These are phyloP conservation scores for Hanseniaspora taiwanica DNA, from an alignment of 805 yeast species.

Conservation along the genomic window DNA sequence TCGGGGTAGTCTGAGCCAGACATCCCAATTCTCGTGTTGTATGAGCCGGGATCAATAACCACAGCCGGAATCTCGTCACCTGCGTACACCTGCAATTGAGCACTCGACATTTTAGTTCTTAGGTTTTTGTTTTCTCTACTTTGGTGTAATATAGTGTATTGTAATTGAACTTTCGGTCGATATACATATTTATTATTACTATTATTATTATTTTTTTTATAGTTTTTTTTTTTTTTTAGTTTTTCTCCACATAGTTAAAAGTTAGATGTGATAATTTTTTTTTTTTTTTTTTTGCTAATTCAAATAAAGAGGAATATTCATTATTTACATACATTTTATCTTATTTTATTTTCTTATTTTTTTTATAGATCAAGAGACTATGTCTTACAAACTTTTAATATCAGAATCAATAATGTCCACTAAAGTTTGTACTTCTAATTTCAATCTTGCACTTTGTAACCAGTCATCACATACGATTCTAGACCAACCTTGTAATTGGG, in stretches of 20 bases:
- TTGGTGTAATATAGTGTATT: no score
- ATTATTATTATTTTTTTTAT: no score
- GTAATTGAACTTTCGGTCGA: no score
- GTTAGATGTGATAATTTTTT: no score
- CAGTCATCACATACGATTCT: slow-evolving; percentile 83
- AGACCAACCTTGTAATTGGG: slow-evolving; percentile 84
- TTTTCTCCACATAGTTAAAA: no score
- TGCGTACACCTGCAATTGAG: slow-evolving; percentile 37
- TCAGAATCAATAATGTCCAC: slow-evolving; percentile 57
- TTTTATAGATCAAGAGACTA: no score
- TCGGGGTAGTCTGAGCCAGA: slow-evolving; percentile 89
- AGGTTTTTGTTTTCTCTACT: not conserved
- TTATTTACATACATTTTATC: no score
- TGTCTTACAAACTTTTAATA: slow-evolving; percentile 35
- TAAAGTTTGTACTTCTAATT: slow-evolving; percentile 77
- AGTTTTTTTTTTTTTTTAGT: no score
- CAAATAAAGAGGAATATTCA: no score
- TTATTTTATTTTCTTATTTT: no score
- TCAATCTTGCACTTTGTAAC: slow-evolving; percentile 79
- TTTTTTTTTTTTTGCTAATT: no score
- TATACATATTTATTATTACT: no score
- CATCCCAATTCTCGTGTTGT: slow-evolving; percentile 70
- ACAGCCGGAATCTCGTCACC: slow-evolving; percentile 81
- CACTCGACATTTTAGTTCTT: not conserved
- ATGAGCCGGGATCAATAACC: slow-evolving; percentile 85